Evolutionary conservation across 139 green algal species (phyloP).

Genomic region (Chlorokybus atmophyticus): DNA sequence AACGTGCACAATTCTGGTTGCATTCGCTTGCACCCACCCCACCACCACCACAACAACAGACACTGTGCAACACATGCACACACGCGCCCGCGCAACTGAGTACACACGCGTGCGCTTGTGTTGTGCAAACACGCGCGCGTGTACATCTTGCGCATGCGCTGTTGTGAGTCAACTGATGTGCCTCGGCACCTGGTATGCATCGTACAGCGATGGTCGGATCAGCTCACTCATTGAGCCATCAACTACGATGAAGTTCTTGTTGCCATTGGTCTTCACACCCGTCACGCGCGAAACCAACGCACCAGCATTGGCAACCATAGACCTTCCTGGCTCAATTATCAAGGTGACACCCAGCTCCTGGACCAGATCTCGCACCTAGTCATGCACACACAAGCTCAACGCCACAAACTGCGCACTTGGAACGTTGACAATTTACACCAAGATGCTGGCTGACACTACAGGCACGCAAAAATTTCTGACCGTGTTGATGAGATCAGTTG

Average conservation of each 20-base stretch:
- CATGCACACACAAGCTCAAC: too few species aligned
- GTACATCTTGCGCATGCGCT: not conserved
- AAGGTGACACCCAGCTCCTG: conserved; percentile 65
- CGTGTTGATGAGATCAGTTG: conserved; percentile 80
- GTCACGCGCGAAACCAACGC: conserved; percentile 64
- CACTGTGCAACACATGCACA: conserved; percentile 5
- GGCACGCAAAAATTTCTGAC: conserved; percentile 8
- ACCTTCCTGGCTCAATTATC: conserved; percentile 86
- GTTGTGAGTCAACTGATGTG: not conserved
- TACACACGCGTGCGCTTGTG: not conserved
- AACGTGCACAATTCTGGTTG: too few species aligned
- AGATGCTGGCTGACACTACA: too few species aligned
- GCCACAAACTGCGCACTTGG: too few species aligned
- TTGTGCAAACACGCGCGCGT: not conserved
- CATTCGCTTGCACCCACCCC: conserved; percentile 6
- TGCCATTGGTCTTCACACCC: conserved; percentile 90
- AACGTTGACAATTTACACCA: too few species aligned
- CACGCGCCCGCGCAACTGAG: conserved; percentile 1
- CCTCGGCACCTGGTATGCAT: conserved; percentile 22
- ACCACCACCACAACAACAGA: conserved; percentile 7
- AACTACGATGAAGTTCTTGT: conserved; percentile 92
- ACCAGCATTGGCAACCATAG: conserved; percentile 70
- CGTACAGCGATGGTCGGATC: conserved; percentile 74
- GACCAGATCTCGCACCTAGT: conserved; percentile 53
- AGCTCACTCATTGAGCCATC: conserved; percentile 91